Base-by-base conservation (phyloP, 257 asterid species). In the Solanum gandarillasii region DNA sequence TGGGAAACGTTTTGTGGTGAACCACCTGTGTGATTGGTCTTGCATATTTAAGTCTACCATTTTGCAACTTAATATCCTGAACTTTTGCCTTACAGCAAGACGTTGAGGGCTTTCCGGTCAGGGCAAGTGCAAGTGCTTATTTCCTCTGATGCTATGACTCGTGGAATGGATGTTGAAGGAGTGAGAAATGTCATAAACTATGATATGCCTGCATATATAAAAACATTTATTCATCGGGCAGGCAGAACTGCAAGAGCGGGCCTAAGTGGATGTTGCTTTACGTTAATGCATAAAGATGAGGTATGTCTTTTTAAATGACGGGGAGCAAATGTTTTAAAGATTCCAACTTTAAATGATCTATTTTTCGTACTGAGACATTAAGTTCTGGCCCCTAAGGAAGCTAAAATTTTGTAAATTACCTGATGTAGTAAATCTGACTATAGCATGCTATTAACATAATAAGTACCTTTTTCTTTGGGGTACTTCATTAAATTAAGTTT, bases 241-340 rank as follows among this genome's bases (percentile, higher is more conserved):
- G 99, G 98, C 87, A 93, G 98, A 88, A 96, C 98, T 87, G 98
- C 98, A 20, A 93, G 98, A 91, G 98, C 98, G 4, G 98, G 98
- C 86, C 94, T 95, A 88, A 67, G 92, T 78, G 98, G 98, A 43
- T 55, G 92, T 65, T 96, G 99, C 92, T 93, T 95, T 94, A 96
- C 98, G 3, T 89, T 96, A 87, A 88, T 94, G 86, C 96, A 84
- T 91, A 93, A 92, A 52, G 94, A 94, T 25, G 93, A 95, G 99
- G 99, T 95, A 83, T 84, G 88, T 21, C 68, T 70, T 75, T 86
- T 29, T 85, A 65, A 27, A 39, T 85, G 70, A 86, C 60, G 58
- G 4, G 32, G 35, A 39, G 35, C 12, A 43, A 39, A 78, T 21
- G 60, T 39, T 67, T 85, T 87, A 36, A 86, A 38, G 55, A 35